phyloP scores from a whole-genome alignment of 2,329 filamentous ascomycete genomes.

The Calycina herbarum region DNA sequence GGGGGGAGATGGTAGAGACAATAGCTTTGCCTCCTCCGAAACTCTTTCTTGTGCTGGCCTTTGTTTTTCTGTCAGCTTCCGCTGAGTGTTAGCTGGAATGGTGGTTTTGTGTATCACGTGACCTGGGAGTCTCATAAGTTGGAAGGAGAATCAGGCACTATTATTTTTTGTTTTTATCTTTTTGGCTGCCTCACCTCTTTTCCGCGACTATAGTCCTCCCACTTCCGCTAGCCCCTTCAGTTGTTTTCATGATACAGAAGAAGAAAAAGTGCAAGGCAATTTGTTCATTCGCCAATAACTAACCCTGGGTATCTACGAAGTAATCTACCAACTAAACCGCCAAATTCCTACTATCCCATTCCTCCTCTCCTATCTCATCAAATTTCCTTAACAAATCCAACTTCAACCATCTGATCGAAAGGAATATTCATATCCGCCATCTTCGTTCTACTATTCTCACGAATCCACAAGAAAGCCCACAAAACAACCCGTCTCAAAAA shows the following conservation, averaged over 20 bases:
- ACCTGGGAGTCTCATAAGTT: too few species aligned
- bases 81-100: too few species aligned
- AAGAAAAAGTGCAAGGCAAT: neutral
- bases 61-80: too few species aligned
- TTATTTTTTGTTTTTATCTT: too few species aligned
- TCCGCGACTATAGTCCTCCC: too few species aligned
- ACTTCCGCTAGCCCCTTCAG: too few species aligned
- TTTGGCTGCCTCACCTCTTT: too few species aligned
- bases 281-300: neutral
- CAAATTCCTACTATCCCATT: neutral
- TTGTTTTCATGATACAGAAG: neutral
- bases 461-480: constrained; percentile 60
- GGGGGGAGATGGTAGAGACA: too few species aligned
- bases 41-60: neutral
- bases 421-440: constrained; percentile 62
- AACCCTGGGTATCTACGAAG: neutral
- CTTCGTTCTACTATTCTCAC: constrained; percentile 66
- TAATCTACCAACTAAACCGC: too few species aligned
- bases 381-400: constrained; percentile 69
- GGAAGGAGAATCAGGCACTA: too few species aligned
- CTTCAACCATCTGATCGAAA: constrained; percentile 63
- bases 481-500: constrained; percentile 48
- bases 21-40: too few species aligned
- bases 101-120: too few species aligned
- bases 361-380: neutral